Percentiles rank a stretch among this genome's conserved stretches.
phyloP scores from a whole-genome alignment of 2,329 filamentous ascomycete genomes.

The Fusarium nygamai region DNA sequence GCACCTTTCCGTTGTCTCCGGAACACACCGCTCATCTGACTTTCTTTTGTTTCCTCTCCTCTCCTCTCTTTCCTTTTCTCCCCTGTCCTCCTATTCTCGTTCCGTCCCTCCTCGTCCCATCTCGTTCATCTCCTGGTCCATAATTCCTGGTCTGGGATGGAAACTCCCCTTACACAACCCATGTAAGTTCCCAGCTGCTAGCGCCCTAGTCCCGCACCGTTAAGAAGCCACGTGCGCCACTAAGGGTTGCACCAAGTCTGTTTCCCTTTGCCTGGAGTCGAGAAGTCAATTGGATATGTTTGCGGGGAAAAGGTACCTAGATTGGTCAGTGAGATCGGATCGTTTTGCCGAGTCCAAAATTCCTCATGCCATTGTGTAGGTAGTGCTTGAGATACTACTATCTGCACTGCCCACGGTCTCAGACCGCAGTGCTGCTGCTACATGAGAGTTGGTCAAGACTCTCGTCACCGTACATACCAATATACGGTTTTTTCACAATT shows the following conservation, averaged over 20 bases:
- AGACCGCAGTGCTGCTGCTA: conserved; percentile 20
- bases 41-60: conserved; percentile 25
- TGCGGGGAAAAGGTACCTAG: conserved; percentile 34
- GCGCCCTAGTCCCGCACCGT: conserved; percentile 45
- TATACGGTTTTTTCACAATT: conserved; percentile 16
- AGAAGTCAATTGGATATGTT: conserved; percentile 25
- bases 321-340: conserved; percentile 41
- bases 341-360: conserved; percentile 28
- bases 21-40: conserved; percentile 32
- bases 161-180: conserved; percentile 26
- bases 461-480: conserved; percentile 24
- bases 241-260: conserved; percentile 29
- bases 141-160: conserved; percentile 6
- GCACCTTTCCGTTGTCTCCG: conserved; percentile 18
- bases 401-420: conserved; percentile 13
- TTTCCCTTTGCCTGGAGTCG: conserved; percentile 14
- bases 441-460: conserved; percentile 12
- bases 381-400: not conserved
- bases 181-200: conserved; percentile 31
- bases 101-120: conserved; percentile 8
- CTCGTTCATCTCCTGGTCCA: conserved; percentile 2
- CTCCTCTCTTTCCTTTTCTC: conserved; percentile 9
- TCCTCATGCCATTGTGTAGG: conserved; percentile 21
- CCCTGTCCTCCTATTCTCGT: conserved; percentile 2
- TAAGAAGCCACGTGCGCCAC: conserved; percentile 45